phyloP scores from a whole-genome alignment of 192 early-diverging fungal genomes.

The Mortierella antarctica region DNA sequence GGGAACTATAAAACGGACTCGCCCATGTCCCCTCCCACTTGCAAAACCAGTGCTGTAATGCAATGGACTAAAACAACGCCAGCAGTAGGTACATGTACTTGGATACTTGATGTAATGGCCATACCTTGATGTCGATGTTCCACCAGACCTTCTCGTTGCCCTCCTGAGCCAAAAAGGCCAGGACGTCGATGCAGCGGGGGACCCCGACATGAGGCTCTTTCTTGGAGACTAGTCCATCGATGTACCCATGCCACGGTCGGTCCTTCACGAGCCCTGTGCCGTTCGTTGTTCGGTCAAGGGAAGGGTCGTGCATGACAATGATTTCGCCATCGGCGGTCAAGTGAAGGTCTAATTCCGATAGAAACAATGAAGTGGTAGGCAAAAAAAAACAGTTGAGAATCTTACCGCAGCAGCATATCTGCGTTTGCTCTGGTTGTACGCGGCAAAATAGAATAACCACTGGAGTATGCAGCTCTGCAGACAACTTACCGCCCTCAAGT shows the following conservation, averaged over 20 bases:
- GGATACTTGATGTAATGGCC: not conserved
- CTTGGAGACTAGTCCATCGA: conserved; percentile 62
- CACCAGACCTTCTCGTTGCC: conserved; percentile 60
- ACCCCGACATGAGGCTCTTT: conserved; percentile 56
- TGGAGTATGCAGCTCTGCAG: not conserved
- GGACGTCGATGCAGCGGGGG: conserved; percentile 59
- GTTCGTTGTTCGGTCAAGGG: conserved; percentile 61
- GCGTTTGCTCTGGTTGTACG: not conserved
- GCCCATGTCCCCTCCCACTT: not conserved
- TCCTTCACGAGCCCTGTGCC: conserved; percentile 56
- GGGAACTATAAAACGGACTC: no score
- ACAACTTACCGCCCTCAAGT: conserved; percentile 57
- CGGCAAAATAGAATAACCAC: not conserved
- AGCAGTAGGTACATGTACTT: no score
- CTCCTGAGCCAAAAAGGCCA: conserved; percentile 57
- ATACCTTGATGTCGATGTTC: conserved; percentile 68
- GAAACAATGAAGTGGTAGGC: not conserved
- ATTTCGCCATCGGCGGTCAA: conserved; percentile 63
- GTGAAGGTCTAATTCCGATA: conserved; percentile 55
- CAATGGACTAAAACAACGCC: no score
- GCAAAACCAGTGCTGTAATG: no score
- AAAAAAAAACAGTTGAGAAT: not conserved
- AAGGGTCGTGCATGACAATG: conserved; percentile 66
- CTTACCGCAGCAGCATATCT: not conserved
- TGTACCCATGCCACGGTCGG: conserved; percentile 58